Percentiles rank a stretch among this genome's conserved stretches.
phyloP scores from a whole-genome alignment of 306 rosid genomes.

The Elaeagnus macrophylla region DNA sequence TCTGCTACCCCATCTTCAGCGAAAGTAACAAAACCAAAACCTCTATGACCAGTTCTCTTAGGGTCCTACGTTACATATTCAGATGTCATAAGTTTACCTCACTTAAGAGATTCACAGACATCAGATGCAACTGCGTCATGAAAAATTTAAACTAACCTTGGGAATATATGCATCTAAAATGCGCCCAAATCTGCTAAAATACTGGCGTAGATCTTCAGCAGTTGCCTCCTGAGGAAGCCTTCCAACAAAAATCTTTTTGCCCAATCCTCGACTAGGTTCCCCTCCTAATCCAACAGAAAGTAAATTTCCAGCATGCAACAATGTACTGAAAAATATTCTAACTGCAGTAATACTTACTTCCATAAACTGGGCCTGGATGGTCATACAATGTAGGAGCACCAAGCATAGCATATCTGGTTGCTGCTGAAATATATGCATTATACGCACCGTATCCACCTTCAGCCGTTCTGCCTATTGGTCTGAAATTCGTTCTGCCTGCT shows the following conservation, averaged over 20 bases:
- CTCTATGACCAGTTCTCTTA: conserved; percentile 85
- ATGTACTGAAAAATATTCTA: conserved; percentile 9
- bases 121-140: no score
- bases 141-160: conserved; percentile 39
- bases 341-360: conserved; percentile 48
- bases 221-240: conserved; percentile 90
- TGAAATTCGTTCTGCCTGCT: conserved; percentile 4
- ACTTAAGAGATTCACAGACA: neutral
- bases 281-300: conserved; percentile 44
- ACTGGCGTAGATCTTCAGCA: conserved; percentile 76
- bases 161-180: conserved; percentile 87
- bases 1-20: conserved; percentile 94
- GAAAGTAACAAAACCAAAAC: conserved; percentile 92
- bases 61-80: conserved; percentile 50
- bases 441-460: conserved; percentile 96
- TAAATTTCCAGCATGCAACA: conserved; percentile 10
- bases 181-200: conserved; percentile 89
- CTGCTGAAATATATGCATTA: conserved; percentile 84
- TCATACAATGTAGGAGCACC: conserved; percentile 96
- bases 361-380: conserved; percentile 72
- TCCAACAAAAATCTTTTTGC: conserved; percentile 82
- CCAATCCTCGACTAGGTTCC: conserved; percentile 59
- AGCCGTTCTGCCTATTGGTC: conserved; percentile 62
- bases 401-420: conserved; percentile 94
- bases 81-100: conserved; percentile 8